Evolutionary conservation across 345 rosid species (phyloP), one percentile per base, ranked within the genome.

Genomic region (Isatis tinctoria): DNA sequence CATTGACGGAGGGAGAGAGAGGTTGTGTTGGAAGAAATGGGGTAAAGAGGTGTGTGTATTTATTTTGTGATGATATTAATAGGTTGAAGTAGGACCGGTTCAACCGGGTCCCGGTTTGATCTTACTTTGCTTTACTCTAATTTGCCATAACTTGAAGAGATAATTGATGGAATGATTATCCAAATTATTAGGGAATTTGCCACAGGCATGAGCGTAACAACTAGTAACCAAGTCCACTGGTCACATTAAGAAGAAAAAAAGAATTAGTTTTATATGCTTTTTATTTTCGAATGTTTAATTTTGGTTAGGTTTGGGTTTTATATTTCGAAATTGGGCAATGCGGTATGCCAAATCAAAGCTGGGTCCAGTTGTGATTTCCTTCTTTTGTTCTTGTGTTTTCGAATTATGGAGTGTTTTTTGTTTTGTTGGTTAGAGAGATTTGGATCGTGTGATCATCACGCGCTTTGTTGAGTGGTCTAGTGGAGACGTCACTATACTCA

Each of bases 201-300:
- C 85, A 74, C 94, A 90, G 6, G 97, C 96, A 75, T 88, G 84
- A 78, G 87, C 98, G 20, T 95, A 92, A 61, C 97, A 95, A 78
- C 86, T 79, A 73, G 99, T 95, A 40, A 97, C 99, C 87, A 90
- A 80, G 48, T 90, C 99, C 93, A 90, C 99, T 95, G 72, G 70
- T 62, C 44, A 78, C 17, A 60, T 72, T 5, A 26, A 57, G n/a
- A n/a, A n/a, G n/a, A 51, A 13, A 2, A 64, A 64, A 39, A 0
- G 3, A 49, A 1, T 71, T 12, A 65, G 69, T 51, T 59, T 48
- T 28, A 77, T n/a, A n/a, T n/a, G n/a, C n/a, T n/a, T n/a, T n/a
- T n/a, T n/a, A n/a, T n/a, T n/a, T n/a, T n/a, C n/a, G n/a, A n/a
- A n/a, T 12, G 20, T 27, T 1, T 9, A n/a, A 4, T 66, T 65